These are phyloP conservation scores for Pouteria glomerata DNA, from an alignment of 148 eudicot species.

Conservation along the genomic window DNA sequence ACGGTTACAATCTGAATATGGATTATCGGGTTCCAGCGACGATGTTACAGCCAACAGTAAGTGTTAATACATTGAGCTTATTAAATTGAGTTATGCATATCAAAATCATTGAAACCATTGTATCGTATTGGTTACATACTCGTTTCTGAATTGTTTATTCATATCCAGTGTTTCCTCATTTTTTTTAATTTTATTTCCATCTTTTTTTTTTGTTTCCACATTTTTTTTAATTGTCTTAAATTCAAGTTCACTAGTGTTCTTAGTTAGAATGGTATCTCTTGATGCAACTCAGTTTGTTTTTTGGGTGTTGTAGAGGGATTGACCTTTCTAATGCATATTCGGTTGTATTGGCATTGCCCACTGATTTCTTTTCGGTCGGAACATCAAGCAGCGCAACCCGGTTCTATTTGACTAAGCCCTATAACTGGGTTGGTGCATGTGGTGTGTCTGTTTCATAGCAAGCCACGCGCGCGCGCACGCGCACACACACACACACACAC, in stretches of 20 bases:
- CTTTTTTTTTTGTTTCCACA: background rate
- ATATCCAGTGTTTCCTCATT: background rate
- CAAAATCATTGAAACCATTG: background rate
- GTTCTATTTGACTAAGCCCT: no score
- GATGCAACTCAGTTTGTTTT: background rate
- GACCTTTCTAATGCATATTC: no score
- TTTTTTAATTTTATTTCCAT: background rate
- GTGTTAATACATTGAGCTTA: constrained; percentile 12
- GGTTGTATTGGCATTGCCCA: no score
- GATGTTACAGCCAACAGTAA: constrained; percentile 58
- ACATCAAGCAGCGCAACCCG: no score
- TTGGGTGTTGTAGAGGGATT: no score
- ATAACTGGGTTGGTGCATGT: no score
- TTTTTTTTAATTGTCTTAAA: background rate
- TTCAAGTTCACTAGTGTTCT: background rate
- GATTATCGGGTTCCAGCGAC: constrained; percentile 46
- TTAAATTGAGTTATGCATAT: background rate
- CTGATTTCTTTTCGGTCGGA: no score
- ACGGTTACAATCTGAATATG: constrained; percentile 65
- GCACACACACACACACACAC: no score
- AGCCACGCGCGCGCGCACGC: no score
- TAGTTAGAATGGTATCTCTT: background rate
- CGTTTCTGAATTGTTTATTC: background rate
- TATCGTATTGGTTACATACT: background rate
- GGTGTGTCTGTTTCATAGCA: no score